Percentiles rank a stretch among this genome's conserved stretches.
phyloP scores from a whole-genome alignment of 2,329 filamentous ascomycete genomes.

The Clonostachys byssicola region DNA sequence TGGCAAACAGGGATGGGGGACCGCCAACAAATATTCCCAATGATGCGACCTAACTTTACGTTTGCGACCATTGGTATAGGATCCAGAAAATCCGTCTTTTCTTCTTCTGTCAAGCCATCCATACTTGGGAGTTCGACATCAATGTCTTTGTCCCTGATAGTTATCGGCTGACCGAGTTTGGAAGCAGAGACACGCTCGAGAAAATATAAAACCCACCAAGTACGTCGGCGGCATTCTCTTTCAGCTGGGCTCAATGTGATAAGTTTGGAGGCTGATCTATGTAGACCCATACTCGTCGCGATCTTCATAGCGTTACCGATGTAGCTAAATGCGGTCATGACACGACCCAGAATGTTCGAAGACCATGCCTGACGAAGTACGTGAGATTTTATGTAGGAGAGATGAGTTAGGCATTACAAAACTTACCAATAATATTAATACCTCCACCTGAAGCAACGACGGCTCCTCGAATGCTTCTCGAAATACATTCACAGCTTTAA shows the following conservation, averaged over 20 bases:
- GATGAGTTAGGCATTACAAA: too few species aligned
- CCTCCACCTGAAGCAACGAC: slow-evolving; percentile 36
- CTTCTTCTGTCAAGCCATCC: slow-evolving; percentile 16
- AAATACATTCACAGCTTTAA: slow-evolving; percentile 28
- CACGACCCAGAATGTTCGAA: slow-evolving; percentile 25
- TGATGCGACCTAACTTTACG: slow-evolving; percentile 18
- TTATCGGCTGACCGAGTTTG: slow-evolving; percentile 22
- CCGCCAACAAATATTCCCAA: slow-evolving; percentile 14
- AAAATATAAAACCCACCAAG: slow-evolving; percentile 26
- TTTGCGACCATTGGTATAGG: slow-evolving; percentile 17
- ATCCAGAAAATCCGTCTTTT: slow-evolving; percentile 18
- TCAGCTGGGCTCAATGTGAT: slow-evolving; percentile 12
- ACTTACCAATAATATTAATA: slow-evolving; percentile 28
- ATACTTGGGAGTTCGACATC: slow-evolving; percentile 22
- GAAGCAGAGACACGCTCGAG: slow-evolving; percentile 23
- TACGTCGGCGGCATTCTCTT: slow-evolving; percentile 14
- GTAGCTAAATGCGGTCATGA: slow-evolving; percentile 22
- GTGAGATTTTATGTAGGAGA: not conserved
- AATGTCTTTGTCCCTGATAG: slow-evolving; percentile 21
- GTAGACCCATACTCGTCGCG: slow-evolving; percentile 33
- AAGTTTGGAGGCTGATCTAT: slow-evolving; percentile 20
- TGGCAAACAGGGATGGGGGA: not conserved
- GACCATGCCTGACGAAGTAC: slow-evolving; percentile 14
- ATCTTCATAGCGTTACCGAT: slow-evolving; percentile 28
- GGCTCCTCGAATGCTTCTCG: slow-evolving; percentile 37